A percentile compares a stretch with the other conserved stretches of the same genome.
These are phyloP conservation scores for Paratinospora sagittata DNA, from an alignment of 164 flowering plant species.

Conservation along the genomic window DNA sequence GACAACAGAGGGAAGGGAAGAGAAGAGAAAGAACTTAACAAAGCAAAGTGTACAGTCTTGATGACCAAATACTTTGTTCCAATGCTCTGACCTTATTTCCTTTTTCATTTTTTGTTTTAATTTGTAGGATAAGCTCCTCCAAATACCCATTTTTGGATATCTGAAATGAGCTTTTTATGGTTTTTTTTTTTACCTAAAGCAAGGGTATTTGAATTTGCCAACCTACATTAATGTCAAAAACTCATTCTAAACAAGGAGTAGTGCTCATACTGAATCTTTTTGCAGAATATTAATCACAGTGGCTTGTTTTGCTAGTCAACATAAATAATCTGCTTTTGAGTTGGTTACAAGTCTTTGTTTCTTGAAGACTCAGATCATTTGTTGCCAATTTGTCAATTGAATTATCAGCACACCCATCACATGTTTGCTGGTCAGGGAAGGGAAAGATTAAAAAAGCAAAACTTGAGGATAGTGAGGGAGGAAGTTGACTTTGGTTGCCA, in stretches of 20 bases:
- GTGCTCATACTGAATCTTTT: slow-evolving; percentile 3
- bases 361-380: background rate
- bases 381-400: no score
- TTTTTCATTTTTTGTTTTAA: background rate
- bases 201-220: background rate
- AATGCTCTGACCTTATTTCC: background rate
- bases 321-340: no score
- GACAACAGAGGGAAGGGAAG: background rate
- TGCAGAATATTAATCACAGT: slow-evolving; percentile 49
- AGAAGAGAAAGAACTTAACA: background rate
- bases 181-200: background rate
- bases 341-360: background rate
- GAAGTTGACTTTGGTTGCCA: no score
- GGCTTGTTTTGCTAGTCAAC: slow-evolving; percentile 57
- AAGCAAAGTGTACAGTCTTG: background rate
- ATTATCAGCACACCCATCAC: no score
- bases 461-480: no score
- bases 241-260: background rate
- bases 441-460: no score
- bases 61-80: slow-evolving; percentile 3
- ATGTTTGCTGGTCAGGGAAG: no score
- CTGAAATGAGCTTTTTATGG: background rate
- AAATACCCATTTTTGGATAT: slow-evolving; percentile 1
- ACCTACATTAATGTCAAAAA: background rate
- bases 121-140: background rate